phyloP scores from a whole-genome alignment of 2,329 filamentous ascomycete species.

The Clarireedia sp. region DNA sequence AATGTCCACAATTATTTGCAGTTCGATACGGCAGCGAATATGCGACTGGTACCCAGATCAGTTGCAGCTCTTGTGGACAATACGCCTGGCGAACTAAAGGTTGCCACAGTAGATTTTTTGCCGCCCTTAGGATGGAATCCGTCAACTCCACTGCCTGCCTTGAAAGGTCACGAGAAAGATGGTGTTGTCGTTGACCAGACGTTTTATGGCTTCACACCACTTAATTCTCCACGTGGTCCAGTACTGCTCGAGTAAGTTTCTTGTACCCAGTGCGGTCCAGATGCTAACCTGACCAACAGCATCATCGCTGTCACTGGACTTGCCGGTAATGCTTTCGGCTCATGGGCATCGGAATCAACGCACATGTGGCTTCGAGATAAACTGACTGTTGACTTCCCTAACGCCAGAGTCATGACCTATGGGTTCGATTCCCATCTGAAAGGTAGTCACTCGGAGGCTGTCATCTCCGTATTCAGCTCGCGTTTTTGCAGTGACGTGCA shows the following conservation, averaged over 20 bases:
- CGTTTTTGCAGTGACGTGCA: slow-evolving; percentile 19
- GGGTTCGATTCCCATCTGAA: slow-evolving; percentile 29
- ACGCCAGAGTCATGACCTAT: slow-evolving; percentile 27
- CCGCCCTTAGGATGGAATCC: slow-evolving; percentile 3
- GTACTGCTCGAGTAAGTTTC: slow-evolving; percentile 4
- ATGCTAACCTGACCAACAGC: neutral
- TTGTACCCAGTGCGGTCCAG: neutral
- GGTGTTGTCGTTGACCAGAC: slow-evolving; percentile 8
- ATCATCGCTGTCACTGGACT: slow-evolving; percentile 36
- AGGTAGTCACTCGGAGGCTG: neutral
- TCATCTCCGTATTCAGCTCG: slow-evolving; percentile 6
- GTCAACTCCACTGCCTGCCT: neutral
- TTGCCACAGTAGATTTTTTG: slow-evolving; percentile 8
- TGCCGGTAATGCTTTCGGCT: slow-evolving; percentile 32
- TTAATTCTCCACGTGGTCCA: slow-evolving; percentile 2
- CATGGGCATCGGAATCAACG: slow-evolving; percentile 31
- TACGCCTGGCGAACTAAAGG: neutral
- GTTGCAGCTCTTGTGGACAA: slow-evolving; percentile 3
- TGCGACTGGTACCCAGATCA: slow-evolving; percentile 3
- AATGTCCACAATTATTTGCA: slow-evolving; percentile 3
- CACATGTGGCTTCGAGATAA: slow-evolving; percentile 33
- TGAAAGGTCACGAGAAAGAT: neutral
- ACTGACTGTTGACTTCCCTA: slow-evolving; percentile 28
- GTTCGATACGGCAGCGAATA: neutral
- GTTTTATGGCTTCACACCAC: slow-evolving; percentile 7